A percentile compares a stretch with the other conserved stretches of the same genome.
These are phyloP conservation scores for Oryza brachyantha DNA, from an alignment of 176 grass and related monocot species.

Conservation along the genomic window DNA sequence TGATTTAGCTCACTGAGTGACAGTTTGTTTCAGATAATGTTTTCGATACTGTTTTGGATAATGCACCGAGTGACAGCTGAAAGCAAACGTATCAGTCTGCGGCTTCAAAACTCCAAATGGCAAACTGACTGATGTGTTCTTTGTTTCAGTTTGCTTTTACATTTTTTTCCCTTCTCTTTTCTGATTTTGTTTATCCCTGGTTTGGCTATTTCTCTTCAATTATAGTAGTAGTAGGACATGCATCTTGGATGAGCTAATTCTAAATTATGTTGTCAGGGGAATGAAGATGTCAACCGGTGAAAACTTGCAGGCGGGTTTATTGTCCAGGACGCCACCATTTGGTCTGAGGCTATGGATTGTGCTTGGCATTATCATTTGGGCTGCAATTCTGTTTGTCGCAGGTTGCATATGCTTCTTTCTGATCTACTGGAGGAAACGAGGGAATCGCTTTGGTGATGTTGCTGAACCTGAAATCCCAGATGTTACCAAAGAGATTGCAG, in stretches of 20 bases:
- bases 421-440: slow-evolving; percentile 46
- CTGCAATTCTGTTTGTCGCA: slow-evolving; percentile 56
- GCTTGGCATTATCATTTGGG: slow-evolving; percentile 57
- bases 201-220: not conserved
- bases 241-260: not conserved
- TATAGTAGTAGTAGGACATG: not conserved
- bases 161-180: not conserved
- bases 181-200: not conserved
- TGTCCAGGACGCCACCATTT: slow-evolving; percentile 55
- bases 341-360: slow-evolving; percentile 69
- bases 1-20: not conserved
- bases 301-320: slow-evolving; percentile 42
- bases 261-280: slow-evolving; percentile 30
- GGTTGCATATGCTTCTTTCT: slow-evolving; percentile 55
- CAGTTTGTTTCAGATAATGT: not conserved
- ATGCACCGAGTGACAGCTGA: not conserved
- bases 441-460: slow-evolving; percentile 34
- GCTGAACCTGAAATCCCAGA: slow-evolving; percentile 56
- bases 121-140: not conserved
- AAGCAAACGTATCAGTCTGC: not conserved
- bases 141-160: not conserved
- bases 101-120: not conserved
- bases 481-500: slow-evolving; percentile 66
- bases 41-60: not conserved
- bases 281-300: slow-evolving; percentile 44